phyloP scores from a whole-genome alignment of 2,329 filamentous ascomycete species.

The Stenocarpella maydis region DNA sequence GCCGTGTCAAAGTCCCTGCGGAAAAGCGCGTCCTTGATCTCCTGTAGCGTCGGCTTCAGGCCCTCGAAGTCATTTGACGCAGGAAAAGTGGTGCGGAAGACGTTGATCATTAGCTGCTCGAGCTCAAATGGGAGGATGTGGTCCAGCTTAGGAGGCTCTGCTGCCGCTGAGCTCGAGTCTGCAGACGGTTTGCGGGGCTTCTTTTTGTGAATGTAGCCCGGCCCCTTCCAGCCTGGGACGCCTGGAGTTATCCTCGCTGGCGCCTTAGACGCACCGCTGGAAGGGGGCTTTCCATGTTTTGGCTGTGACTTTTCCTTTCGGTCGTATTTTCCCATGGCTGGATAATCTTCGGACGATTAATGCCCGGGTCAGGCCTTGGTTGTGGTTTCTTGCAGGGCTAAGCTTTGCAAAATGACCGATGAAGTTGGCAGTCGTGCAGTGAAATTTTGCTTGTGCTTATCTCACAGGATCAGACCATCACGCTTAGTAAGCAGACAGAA shows the following conservation, averaged over 20 bases:
- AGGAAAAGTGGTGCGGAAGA: conserved; percentile 74
- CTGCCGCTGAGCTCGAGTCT: neutral
- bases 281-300: conserved; percentile 22
- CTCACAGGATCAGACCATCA: neutral
- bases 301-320: conserved; percentile 32
- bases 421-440: neutral
- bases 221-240: conserved; percentile 28
- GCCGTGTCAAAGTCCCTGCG: conserved; percentile 83
- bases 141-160: conserved; percentile 8
- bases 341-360: neutral
- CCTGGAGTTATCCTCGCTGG: conserved; percentile 7
- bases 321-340: conserved; percentile 17
- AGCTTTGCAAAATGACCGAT: neutral
- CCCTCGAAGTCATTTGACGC: conserved; percentile 54
- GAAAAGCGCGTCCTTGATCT: conserved; percentile 86
- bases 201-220: conserved; percentile 27
- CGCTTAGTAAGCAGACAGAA: neutral
- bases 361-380: no score
- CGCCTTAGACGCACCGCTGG: conserved; percentile 26
- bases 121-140: conserved; percentile 24
- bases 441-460: conserved; percentile 14
- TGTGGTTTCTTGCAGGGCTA: neutral
- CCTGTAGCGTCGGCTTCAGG: conserved; percentile 72
- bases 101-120: conserved; percentile 62
- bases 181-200: neutral